Conservation (phyloP, 805 yeast species). For the Jamesozyma spencerorum region DNA sequence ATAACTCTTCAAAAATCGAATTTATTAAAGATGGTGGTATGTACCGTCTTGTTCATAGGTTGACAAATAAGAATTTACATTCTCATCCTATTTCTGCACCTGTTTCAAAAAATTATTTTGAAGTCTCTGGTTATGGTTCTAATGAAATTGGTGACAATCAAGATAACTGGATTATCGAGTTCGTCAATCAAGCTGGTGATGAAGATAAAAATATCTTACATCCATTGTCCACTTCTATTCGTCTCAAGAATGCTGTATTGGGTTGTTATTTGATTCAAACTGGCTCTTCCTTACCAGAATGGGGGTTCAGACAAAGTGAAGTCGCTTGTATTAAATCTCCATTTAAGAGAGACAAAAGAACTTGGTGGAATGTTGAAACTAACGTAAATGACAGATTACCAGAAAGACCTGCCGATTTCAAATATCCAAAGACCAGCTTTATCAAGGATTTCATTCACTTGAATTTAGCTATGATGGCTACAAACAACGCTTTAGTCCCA, state of each 20-base stretch:
- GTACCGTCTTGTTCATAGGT: slow-evolving; percentile 62
- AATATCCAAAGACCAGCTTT: slow-evolving; percentile 62
- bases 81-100: slow-evolving; percentile 81
- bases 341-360: slow-evolving; percentile 65
- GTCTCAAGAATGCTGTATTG: slow-evolving; percentile 51
- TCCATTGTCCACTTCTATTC: slow-evolving; percentile 64
- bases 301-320: slow-evolving; percentile 85
- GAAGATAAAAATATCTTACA: slow-evolving; percentile 49
- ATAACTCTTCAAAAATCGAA: slow-evolving; percentile 23
- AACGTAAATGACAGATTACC: slow-evolving; percentile 57
- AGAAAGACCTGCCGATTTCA: slow-evolving; percentile 33
- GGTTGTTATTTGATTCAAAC: slow-evolving; percentile 74
- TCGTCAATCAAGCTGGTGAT: slow-evolving; percentile 49
- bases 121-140: slow-evolving; percentile 82
- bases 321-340: slow-evolving; percentile 59
- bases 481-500: slow-evolving; percentile 75
- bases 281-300: slow-evolving; percentile 60
- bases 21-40: slow-evolving; percentile 52
- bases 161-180: slow-evolving; percentile 87
- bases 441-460: slow-evolving; percentile 65
- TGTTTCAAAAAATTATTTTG: slow-evolving; percentile 56
- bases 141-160: slow-evolving; percentile 60
- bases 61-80: slow-evolving; percentile 68
- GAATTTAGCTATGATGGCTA: slow-evolving; percentile 87
- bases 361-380: slow-evolving; percentile 81